Evolutionary conservation across 2,329 filamentous ascomycete species (phyloP), one percentile per base, ranked within the genome.

Genomic region (Colletotrichum sansevieriae): DNA sequence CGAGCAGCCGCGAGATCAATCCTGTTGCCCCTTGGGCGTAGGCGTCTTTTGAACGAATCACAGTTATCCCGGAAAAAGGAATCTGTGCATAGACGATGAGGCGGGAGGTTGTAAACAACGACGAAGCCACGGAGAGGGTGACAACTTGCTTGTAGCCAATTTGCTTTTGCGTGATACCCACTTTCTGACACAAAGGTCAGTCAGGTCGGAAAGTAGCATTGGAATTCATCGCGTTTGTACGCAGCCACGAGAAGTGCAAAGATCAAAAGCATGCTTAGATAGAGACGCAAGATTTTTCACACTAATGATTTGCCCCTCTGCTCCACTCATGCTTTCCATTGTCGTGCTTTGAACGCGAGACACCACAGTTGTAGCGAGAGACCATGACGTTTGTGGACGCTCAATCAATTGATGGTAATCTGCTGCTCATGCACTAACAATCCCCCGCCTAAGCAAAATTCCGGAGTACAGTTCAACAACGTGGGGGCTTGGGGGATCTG

Each of bases 1-100:
- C 76, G 25, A 78, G 76, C 70, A 71, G 72, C n/a, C 77, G 74
- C 44, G 75, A 75, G 15, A 59, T 70, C 13, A 81, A 77, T 10
- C 73, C 72, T 5, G 72, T 79, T 15, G 70, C 79, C 1, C 79
- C 79, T 4, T 81, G 79, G 78, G 74, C 75, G 15, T 72, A 66
- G 43, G 35, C 25, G 58, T 18, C 35, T 29, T 22, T 20, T 3
- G 10, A n/a, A 41, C 20, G 12, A 15, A 41, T 20, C 13, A 20
- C 35, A n/a, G 22, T 10, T 3, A 9, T 3, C 7, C 20, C n/a
- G 33, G 11, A 7, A 29, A 29, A 29, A 8, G 7, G 2, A 29
- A 29, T 29, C 7, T 29, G 29, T 29, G 35, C 20, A 39, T 35
- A 20, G 12, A 41, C 10, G n/a, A 55, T 12, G 20, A 13, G 52